These are phyloP conservation scores for Geotrichum bryndzae DNA, from an alignment of 1,139 yeast species.

Conservation along the genomic window DNA sequence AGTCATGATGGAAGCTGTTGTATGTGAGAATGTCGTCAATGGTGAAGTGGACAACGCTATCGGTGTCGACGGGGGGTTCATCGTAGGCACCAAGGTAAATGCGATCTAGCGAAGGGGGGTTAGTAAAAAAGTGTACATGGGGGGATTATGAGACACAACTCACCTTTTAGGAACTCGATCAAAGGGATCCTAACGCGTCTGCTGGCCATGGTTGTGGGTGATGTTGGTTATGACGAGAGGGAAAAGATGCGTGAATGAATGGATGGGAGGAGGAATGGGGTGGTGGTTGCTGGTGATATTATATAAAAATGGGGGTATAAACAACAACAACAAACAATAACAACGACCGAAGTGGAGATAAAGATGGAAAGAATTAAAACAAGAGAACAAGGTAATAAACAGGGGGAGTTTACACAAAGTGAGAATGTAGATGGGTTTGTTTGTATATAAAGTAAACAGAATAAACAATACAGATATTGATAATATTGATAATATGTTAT, in stretches of 20 bases:
- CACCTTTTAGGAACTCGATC: slow-evolving; percentile 38
- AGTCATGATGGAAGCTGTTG: slow-evolving; percentile 88
- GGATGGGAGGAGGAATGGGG: background rate
- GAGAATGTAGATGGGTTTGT: too few species aligned
- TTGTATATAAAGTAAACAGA: too few species aligned
- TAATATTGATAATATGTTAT: too few species aligned
- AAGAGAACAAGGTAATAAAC: too few species aligned
- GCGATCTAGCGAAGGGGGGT: slow-evolving; percentile 44
- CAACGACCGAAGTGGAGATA: background rate
- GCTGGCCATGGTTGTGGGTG: background rate
- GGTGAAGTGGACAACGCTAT: slow-evolving; percentile 75
- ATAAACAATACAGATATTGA: too few species aligned
- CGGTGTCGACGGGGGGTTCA: slow-evolving; percentile 67
- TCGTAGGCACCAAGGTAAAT: slow-evolving; percentile 90
- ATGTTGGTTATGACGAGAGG: background rate
- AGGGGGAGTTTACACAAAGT: too few species aligned
- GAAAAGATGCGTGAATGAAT: background rate
- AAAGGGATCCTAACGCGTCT: slow-evolving; percentile 27
- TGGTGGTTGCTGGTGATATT: background rate
- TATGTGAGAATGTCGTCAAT: slow-evolving; percentile 89
- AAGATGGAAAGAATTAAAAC: too few species aligned
- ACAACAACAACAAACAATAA: background rate
- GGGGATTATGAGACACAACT: slow-evolving; percentile 3
- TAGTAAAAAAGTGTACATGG: background rate
- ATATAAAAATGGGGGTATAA: background rate